These are phyloP conservation scores for Nemophila menziesii DNA, from an alignment of 257 asterid genomes.

Conservation along the genomic window DNA sequence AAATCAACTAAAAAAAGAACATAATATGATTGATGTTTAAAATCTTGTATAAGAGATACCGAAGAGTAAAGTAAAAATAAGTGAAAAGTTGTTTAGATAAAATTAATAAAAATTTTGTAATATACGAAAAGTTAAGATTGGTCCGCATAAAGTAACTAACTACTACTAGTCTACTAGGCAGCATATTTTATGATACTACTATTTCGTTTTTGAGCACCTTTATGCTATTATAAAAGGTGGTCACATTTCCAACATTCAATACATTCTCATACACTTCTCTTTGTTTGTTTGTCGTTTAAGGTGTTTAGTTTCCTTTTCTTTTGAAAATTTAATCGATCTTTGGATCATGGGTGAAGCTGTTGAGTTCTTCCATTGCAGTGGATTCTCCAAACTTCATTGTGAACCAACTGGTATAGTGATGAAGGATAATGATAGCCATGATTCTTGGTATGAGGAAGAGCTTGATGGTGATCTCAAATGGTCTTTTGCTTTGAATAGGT, in stretches of 20 bases:
- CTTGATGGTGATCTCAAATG: conserved; percentile 81
- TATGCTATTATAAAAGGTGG: neutral
- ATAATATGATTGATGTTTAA: too few species aligned
- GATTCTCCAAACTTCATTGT: conserved; percentile 38
- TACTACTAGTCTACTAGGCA: too few species aligned
- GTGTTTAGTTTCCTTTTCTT: too few species aligned
- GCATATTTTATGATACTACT: neutral
- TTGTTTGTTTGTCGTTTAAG: neutral
- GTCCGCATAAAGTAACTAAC: too few species aligned
- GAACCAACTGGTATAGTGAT: conserved; percentile 23
- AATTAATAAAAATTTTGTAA: too few species aligned
- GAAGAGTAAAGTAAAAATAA: too few species aligned
- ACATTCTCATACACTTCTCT: neutral
- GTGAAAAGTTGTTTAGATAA: too few species aligned
- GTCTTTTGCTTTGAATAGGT: conserved; percentile 93
- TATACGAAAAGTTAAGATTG: too few species aligned
- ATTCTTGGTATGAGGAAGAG: conserved; percentile 90
- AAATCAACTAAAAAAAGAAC: too few species aligned
- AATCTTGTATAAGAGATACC: too few species aligned
- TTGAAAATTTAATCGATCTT: too few species aligned
- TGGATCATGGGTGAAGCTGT: conserved; percentile 61
- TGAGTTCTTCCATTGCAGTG: conserved; percentile 39
- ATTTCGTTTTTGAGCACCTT: neutral
- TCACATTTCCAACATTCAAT: neutral
- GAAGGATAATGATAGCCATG: conserved; percentile 23